Percentiles rank a stretch among this genome's conserved stretches.
Evolutionary conservation across 345 rosid species (phyloP).

Genomic region (Eucalyptus pumila): DNA sequence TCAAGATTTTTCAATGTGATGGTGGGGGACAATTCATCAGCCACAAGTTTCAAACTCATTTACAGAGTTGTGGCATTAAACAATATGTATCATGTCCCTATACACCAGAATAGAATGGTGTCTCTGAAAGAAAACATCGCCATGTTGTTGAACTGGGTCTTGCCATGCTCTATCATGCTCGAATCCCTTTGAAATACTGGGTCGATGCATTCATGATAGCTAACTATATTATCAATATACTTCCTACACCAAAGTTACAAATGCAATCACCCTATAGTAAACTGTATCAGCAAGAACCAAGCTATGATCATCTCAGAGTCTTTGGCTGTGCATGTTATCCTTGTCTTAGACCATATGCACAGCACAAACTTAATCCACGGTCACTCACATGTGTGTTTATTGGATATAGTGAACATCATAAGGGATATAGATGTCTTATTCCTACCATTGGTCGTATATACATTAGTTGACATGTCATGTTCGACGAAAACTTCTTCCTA

Average conservation of each 20-base stretch:
- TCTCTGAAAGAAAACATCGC: neutral
- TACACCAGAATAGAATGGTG: neutral
- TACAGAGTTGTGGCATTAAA: neutral
- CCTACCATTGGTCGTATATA: too few species aligned
- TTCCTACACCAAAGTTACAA: neutral
- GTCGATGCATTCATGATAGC: neutral
- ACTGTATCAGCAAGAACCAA: too few species aligned
- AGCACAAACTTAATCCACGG: too few species aligned
- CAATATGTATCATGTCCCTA: neutral
- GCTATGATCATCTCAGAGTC: too few species aligned
- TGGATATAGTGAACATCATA: too few species aligned
- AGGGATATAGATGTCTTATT: too few species aligned
- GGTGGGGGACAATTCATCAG: neutral
- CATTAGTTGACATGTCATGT: too few species aligned
- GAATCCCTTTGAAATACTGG: neutral
- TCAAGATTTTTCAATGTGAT: neutral
- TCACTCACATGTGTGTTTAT: too few species aligned
- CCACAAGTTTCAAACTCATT: neutral
- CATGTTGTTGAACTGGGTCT: neutral
- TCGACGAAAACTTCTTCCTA: too few species aligned
- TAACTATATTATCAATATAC: neutral
- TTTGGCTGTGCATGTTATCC: too few species aligned
- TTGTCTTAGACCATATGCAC: too few species aligned
- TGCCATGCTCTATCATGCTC: neutral
- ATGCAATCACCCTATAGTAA: neutral